Conservation (phyloP, 176 grass and related monocot species). For the Triticum urartu region DNA sequence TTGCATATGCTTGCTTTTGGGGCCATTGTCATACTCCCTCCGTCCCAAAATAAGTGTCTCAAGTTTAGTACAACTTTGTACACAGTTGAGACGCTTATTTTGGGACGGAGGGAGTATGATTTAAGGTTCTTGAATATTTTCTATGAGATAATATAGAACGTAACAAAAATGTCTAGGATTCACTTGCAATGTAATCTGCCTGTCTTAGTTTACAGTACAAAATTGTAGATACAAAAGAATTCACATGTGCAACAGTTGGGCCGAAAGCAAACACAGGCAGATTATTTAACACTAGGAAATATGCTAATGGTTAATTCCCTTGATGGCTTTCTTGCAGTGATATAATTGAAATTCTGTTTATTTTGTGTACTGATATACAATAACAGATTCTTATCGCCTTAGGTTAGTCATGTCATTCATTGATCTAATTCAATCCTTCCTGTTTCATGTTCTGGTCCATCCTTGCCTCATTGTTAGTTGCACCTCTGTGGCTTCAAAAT, state of each 20-base stretch:
- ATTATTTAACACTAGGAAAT: background rate
- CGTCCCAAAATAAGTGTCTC: too few species aligned
- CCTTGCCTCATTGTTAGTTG: background rate
- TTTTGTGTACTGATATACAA: background rate
- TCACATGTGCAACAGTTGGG: background rate
- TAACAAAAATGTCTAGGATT: background rate
- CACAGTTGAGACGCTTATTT: too few species aligned
- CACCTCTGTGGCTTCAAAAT: background rate
- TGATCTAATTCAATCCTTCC: background rate
- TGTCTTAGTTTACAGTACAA: background rate
- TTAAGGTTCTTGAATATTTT: background rate
- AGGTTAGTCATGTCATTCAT: background rate
- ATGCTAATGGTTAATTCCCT: background rate
- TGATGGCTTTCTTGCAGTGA: background rate
- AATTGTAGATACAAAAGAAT: slow-evolving; percentile 10
- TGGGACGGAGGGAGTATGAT: background rate
- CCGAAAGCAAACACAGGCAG: background rate
- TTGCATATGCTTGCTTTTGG: too few species aligned
- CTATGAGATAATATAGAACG: background rate
- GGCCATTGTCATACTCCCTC: too few species aligned
- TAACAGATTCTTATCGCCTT: background rate
- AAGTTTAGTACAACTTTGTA: too few species aligned
- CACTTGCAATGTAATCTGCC: background rate
- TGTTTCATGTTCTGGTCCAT: background rate
- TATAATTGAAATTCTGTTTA: background rate